Evolutionary conservation across 345 rosid species (phyloP).

Genomic region (Murraya paniculata): DNA sequence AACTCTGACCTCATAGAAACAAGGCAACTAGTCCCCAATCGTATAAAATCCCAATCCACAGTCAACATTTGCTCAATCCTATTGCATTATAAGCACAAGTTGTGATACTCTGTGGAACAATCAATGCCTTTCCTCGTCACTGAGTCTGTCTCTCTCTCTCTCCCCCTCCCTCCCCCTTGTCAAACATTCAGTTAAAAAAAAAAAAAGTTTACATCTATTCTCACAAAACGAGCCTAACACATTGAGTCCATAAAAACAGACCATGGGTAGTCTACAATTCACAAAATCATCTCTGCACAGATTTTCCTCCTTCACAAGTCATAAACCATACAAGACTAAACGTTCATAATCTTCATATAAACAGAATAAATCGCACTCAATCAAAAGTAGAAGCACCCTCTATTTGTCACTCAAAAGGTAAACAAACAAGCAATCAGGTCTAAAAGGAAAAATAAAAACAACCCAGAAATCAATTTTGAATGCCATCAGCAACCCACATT

Average conservation of each 20-base stretch:
- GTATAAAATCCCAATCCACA: neutral
- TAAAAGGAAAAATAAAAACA: neutral
- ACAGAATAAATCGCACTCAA: neutral
- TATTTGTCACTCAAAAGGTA: neutral
- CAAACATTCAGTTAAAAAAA: neutral
- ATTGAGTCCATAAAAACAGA: neutral
- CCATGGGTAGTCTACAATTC: neutral
- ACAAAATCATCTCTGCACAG: neutral
- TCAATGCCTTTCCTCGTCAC: neutral
- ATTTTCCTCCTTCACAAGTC: neutral
- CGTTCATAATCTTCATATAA: neutral
- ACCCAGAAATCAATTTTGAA: neutral
- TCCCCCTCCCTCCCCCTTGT: no score
- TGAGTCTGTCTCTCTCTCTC: neutral
- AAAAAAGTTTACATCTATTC: neutral
- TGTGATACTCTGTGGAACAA: neutral
- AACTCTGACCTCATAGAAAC: neutral
- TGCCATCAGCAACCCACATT: slow-evolving; percentile 12
- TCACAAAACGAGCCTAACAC: neutral
- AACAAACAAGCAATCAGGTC: neutral
- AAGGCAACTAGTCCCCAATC: neutral
- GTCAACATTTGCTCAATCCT: neutral
- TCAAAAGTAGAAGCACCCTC: neutral
- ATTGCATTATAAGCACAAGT: neutral
- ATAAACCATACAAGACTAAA: neutral